Evolutionary conservation across 2,329 filamentous ascomycete genomes (phyloP).

Genomic region (Scleromitrula shiraiana): DNA sequence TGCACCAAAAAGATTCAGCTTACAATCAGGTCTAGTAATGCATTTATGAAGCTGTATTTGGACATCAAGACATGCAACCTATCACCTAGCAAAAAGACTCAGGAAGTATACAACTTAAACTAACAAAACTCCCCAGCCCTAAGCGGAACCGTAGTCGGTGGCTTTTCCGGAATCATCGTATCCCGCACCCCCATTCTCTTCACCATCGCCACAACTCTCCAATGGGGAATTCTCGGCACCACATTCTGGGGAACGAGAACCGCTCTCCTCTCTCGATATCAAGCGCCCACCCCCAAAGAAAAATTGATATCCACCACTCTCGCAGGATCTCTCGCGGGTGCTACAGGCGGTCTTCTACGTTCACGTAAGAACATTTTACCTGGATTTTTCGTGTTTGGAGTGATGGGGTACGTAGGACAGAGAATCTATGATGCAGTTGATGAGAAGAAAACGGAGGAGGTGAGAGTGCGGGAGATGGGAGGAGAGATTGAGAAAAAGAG

Average conservation of each 20-base stretch:
- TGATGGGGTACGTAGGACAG: constrained; percentile 51
- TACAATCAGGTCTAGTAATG: too few species aligned
- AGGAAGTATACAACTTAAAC: background rate
- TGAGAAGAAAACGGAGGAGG: constrained; percentile 22
- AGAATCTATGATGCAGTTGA: constrained; percentile 45
- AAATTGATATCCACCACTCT: constrained; percentile 59
- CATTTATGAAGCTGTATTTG: too few species aligned
- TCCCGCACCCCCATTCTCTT: constrained; percentile 62
- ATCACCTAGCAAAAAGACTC: too few species aligned
- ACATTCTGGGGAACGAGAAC: constrained; percentile 58
- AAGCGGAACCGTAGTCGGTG: constrained; percentile 56
- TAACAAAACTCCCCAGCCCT: background rate
- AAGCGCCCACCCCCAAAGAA: constrained; percentile 44
- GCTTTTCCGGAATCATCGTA: constrained; percentile 62
- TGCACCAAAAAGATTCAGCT: too few species aligned
- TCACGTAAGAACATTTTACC: constrained; percentile 47
- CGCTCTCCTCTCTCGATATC: constrained; percentile 40
- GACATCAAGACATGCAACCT: too few species aligned
- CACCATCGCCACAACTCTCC: constrained; percentile 62
- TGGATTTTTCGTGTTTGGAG: constrained; percentile 49
- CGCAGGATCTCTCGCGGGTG: constrained; percentile 63
- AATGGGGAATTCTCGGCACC: constrained; percentile 73
- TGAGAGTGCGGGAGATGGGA: constrained; percentile 26
- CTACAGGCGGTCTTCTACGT: constrained; percentile 52
- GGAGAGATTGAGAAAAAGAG: constrained; percentile 23